Evolutionary conservation across 2,329 filamentous ascomycete species (phyloP).

Genomic region (Plectosphaerella sp.): DNA sequence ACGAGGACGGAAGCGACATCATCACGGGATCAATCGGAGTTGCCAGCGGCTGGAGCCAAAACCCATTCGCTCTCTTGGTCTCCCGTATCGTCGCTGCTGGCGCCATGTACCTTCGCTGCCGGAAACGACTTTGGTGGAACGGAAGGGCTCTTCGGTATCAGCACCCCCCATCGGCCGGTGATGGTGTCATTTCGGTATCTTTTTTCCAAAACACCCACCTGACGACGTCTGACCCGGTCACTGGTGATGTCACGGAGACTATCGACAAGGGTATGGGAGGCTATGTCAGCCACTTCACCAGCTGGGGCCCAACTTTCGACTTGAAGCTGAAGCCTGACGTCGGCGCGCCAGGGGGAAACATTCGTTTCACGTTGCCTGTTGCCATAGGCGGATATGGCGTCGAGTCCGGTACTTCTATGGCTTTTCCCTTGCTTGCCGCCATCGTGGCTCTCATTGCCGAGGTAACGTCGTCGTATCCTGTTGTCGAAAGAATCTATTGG

Average conservation of each 20-base stretch:
- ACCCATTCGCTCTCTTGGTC: slow-evolving; percentile 44
- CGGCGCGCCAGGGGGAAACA: slow-evolving; percentile 49
- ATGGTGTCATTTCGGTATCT: slow-evolving; percentile 42
- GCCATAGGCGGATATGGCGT: slow-evolving; percentile 45
- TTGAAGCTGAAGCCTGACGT: slow-evolving; percentile 52
- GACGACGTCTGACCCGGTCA: neutral
- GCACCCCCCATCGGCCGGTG: slow-evolving; percentile 42
- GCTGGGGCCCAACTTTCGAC: slow-evolving; percentile 60
- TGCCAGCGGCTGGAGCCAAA: slow-evolving; percentile 45
- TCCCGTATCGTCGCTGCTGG: slow-evolving; percentile 49
- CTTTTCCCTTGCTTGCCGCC: slow-evolving; percentile 50
- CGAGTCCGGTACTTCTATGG: slow-evolving; percentile 56
- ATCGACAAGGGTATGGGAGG: slow-evolving; percentile 41
- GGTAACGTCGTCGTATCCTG: slow-evolving; percentile 14
- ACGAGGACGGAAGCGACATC: slow-evolving; percentile 38
- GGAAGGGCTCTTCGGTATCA: slow-evolving; percentile 43
- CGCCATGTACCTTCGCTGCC: slow-evolving; percentile 45
- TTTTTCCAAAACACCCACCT: slow-evolving; percentile 38
- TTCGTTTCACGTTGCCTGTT: slow-evolving; percentile 52
- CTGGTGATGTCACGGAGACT: neutral
- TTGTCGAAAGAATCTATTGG: slow-evolving; percentile 15
- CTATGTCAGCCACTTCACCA: slow-evolving; percentile 45
- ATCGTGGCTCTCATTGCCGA: slow-evolving; percentile 50
- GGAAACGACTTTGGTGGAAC: slow-evolving; percentile 39
- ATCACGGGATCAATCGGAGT: slow-evolving; percentile 51